Conservation (phyloP, 2,329 filamentous ascomycete genomes). For the Phyllosticta citriasiana region DNA sequence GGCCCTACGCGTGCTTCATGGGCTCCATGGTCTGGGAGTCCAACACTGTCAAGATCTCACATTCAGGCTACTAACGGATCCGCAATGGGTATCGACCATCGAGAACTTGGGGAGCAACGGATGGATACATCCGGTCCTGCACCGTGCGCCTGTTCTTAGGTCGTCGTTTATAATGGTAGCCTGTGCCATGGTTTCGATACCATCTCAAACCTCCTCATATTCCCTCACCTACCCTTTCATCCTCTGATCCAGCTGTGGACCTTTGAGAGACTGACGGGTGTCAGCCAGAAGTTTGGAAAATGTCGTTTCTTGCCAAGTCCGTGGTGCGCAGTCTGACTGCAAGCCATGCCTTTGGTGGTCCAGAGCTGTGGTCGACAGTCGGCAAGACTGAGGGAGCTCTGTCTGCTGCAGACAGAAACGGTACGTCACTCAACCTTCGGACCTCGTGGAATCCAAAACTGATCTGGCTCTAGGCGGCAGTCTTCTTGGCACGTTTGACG, state of each 20-base stretch:
- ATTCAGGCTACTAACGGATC: background rate
- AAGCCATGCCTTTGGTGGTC: constrained; percentile 1
- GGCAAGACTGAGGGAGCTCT: constrained; percentile 1
- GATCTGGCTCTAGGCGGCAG: background rate
- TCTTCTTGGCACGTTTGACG: constrained; percentile 1
- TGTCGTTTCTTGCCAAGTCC: constrained; percentile 8
- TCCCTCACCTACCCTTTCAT: background rate
- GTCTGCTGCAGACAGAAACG: background rate
- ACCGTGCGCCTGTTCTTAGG: background rate
- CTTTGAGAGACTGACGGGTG: background rate
- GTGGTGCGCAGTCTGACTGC: constrained; percentile 1
- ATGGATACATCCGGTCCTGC: background rate
- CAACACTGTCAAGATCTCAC: background rate
- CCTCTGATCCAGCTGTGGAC: background rate
- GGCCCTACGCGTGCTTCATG: background rate
- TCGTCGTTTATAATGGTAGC: background rate
- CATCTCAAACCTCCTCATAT: background rate
- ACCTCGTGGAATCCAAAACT: background rate
- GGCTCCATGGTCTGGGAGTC: background rate
- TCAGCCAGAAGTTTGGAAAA: background rate
- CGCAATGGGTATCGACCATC: background rate
- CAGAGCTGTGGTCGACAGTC: constrained; percentile 1
- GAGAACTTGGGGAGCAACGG: background rate
- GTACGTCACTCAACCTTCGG: background rate
- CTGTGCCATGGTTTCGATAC: background rate